Evolutionary conservation across 2,329 filamentous ascomycete species (phyloP).

Genomic region (Diaporthe eres): DNA sequence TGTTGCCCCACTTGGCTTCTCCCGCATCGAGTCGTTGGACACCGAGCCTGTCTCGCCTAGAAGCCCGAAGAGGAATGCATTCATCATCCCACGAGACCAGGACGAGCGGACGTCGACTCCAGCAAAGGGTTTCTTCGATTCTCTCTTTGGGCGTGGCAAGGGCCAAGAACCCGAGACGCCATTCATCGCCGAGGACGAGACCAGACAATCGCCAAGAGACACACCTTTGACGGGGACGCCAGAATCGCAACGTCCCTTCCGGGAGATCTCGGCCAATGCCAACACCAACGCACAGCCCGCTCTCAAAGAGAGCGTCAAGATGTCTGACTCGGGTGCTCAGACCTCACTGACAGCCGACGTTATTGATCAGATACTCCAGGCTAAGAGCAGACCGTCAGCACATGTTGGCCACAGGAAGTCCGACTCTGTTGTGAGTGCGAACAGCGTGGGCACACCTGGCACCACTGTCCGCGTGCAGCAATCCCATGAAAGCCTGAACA

Average conservation of each 20-base stretch:
- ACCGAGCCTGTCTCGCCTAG: conserved; percentile 62
- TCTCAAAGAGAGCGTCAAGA: conserved; percentile 60
- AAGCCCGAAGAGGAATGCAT: conserved; percentile 68
- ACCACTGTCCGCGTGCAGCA: conserved; percentile 59
- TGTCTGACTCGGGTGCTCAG: conserved; percentile 82
- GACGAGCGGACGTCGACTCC: conserved; percentile 46
- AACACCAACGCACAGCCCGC: conserved; percentile 62
- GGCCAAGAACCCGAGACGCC: conserved; percentile 55
- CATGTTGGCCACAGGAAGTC: conserved; percentile 52
- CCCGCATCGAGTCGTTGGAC: conserved; percentile 60
- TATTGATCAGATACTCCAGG: conserved; percentile 81
- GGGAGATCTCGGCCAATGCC: conserved; percentile 67
- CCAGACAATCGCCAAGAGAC: conserved; percentile 65
- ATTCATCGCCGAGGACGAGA: conserved; percentile 76
- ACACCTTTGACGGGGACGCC: conserved; percentile 61
- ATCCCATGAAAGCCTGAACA: conserved; percentile 66
- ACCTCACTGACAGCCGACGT: conserved; percentile 86
- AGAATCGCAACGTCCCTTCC: conserved; percentile 71
- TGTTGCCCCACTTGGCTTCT: conserved; percentile 56
- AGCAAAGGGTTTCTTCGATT: conserved; percentile 33
- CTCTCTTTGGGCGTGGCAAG: conserved; percentile 60
- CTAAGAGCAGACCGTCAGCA: conserved; percentile 56
- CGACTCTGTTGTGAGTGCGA: conserved; percentile 49
- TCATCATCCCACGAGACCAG: conserved; percentile 67
- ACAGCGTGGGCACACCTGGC: conserved; percentile 49